phyloP scores from a whole-genome alignment of 495 filamentous ascomycete genomes.

The Penicillium silybi region DNA sequence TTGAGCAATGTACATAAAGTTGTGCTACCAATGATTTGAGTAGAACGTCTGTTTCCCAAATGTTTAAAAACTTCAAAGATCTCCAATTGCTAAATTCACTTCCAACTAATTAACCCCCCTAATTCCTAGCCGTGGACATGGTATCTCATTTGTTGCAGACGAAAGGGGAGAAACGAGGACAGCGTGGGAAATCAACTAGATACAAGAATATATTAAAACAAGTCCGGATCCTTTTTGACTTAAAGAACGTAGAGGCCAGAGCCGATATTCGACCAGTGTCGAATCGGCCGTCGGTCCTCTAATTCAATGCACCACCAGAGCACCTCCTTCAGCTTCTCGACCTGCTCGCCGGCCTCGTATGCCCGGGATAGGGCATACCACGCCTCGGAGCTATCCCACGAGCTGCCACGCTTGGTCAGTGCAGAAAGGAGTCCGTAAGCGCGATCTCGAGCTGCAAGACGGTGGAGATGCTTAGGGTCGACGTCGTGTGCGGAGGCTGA shows the following conservation, averaged over 20 bases:
- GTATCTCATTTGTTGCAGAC: constrained; percentile 30
- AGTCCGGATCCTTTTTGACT: constrained; percentile 4
- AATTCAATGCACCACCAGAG: constrained; percentile 70
- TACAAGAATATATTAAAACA: constrained; percentile 24
- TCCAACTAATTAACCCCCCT: constrained; percentile 12
- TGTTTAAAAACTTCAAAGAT: constrained; percentile 5
- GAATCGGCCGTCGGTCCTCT: constrained; percentile 48
- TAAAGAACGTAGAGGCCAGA: constrained; percentile 45
- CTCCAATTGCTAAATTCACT: constrained; percentile 17
- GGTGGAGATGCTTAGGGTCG: constrained; percentile 62
- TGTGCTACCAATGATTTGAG: constrained; percentile 29
- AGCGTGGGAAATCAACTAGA: constrained; percentile 21
- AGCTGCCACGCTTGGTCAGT: constrained; percentile 78
- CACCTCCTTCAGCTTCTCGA: constrained; percentile 74
- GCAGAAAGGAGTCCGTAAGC: constrained; percentile 76
- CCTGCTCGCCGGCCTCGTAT: constrained; percentile 78
- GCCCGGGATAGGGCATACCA: constrained; percentile 86
- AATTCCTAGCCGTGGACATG: constrained; percentile 22
- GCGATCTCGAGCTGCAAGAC: constrained; percentile 79
- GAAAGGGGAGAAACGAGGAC: constrained; percentile 9
- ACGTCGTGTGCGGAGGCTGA: constrained; percentile 23
- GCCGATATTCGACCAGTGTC: constrained; percentile 47
- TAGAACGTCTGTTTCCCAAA: constrained; percentile 11
- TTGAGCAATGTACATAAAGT: constrained; percentile 43
- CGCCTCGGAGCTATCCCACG: constrained; percentile 92